Evolutionary conservation across 768 basidiomycete species (phyloP), one percentile per base, ranked within the genome.

Genomic region (Xerocomellus dryophilus): DNA sequence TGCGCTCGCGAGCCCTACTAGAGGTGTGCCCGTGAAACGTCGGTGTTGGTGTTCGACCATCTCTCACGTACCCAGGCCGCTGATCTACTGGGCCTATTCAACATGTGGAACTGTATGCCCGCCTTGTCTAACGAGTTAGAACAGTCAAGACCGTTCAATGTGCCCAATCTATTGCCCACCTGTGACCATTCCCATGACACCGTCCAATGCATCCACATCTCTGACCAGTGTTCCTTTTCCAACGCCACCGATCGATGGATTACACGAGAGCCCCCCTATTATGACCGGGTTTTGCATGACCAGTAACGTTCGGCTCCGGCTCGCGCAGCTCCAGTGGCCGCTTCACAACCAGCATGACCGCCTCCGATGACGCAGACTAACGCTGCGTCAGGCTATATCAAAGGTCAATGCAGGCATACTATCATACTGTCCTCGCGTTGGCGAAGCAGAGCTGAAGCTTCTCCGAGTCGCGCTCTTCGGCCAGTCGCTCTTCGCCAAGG

Each of bases 191-290:
- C 23, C 23, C 23, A 23, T 5, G 23, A 23, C 23, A 23, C 23
- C 93, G 60, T 93, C 93, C 53, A 96, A 72, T 27, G 93, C 93
- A 65, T 95, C 93, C 6, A 96, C 84, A 68, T 96, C 93, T 40
- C 88, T 77, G n/a, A 95, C 90, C 29, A 96, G 74, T 0, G 86
- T 93, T n/a, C 93, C 93, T 71, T 96, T 96, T 7, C 93, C 93
- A 4, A 96, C 85, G 20, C 92, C 92, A 7, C 93, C 93, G 54
- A 95, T 88, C 1, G 90, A 92, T 3, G 93, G 93, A 68, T 96
- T 96, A 62, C 93, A 96, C 20, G 91, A 93, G 63, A 96, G 73
- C 56, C 82, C 84, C 32, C 93, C 93, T 43, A 96, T 82, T 0
- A 85, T 92, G 46, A 89, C 85, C 17, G 90, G 64, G 48, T 81